phyloP scores from a whole-genome alignment of 805 yeast genomes.

The Pichia cephalocereana region DNA sequence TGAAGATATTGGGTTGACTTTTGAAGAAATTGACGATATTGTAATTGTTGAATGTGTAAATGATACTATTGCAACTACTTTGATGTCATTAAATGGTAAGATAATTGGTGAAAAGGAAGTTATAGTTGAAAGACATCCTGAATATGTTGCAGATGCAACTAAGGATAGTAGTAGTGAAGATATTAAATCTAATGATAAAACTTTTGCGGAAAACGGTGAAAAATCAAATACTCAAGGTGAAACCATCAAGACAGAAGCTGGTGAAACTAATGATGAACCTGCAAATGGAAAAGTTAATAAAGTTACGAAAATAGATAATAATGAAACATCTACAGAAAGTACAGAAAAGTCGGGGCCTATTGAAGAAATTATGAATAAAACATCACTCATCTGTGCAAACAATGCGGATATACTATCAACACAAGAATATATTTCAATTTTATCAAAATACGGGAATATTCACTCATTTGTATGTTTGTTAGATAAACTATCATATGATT shows the following conservation, averaged over 20 bases:
- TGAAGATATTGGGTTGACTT: conserved; percentile 22
- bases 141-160: conserved; percentile 24
- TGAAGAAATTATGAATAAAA: neutral
- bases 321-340: too few relatives aligned
- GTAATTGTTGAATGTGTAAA: conserved; percentile 45
- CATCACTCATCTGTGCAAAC: neutral
- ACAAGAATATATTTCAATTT: conserved; percentile 26
- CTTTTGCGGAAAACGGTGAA: neutral
- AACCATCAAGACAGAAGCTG: too few relatives aligned
- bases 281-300: too few relatives aligned
- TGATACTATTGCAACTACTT: conserved; percentile 45
- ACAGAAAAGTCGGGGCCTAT: neutral
- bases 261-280: too few relatives aligned
- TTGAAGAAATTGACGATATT: conserved; percentile 24
- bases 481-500: conserved; percentile 40
- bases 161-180: neutral
- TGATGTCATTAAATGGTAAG: conserved; percentile 34
- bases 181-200: too few relatives aligned
- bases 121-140: conserved; percentile 34
- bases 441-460: conserved; percentile 34
- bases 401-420: neutral
- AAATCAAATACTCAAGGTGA: too few relatives aligned
- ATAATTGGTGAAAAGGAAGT: conserved; percentile 26
- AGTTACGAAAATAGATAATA: too few relatives aligned
- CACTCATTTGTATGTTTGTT: conserved; percentile 33